phyloP scores from a whole-genome alignment of 805 yeast genomes.

The Spencermartinsiella europaea region DNA sequence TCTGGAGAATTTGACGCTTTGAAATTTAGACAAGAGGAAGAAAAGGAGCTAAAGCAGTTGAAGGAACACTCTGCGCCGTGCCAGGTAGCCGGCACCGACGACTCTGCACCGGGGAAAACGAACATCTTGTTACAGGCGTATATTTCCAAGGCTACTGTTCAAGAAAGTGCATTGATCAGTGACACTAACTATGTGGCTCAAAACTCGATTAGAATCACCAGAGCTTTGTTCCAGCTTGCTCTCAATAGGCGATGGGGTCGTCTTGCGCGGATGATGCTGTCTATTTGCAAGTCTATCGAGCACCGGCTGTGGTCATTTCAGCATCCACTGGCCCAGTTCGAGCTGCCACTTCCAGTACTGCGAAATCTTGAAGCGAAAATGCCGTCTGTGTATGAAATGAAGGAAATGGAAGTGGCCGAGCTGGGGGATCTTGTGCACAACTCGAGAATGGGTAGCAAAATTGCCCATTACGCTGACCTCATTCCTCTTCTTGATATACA shows the following conservation, averaged over 20 bases:
- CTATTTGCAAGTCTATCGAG: constrained; percentile 83
- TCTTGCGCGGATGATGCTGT: constrained; percentile 65
- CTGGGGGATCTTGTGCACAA: constrained; percentile 90
- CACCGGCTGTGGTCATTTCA: constrained; percentile 81
- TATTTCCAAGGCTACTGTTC: constrained; percentile 67
- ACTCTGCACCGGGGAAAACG: constrained; percentile 78
- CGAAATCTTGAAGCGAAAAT: constrained; percentile 53
- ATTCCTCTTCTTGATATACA: constrained; percentile 75
- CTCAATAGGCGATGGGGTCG: constrained; percentile 88
- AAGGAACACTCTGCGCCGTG: constrained; percentile 58
- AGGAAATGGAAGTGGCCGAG: constrained; percentile 70
- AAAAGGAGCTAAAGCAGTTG: constrained; percentile 60
- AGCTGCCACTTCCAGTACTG: constrained; percentile 57
- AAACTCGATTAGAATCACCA: constrained; percentile 85
- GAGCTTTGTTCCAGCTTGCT: constrained; percentile 85
- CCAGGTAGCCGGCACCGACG: constrained; percentile 73
- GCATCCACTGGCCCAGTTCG: constrained; percentile 88
- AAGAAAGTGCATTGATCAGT: constrained; percentile 76
- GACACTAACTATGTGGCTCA: constrained; percentile 94
- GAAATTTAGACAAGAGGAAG: constrained; percentile 84
- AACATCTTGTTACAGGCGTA: constrained; percentile 83
- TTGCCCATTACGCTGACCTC: constrained; percentile 56
- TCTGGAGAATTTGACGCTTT: constrained; percentile 91
- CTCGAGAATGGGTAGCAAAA: constrained; percentile 57
- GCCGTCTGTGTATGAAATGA: constrained; percentile 52